Evolutionary conservation across 2,329 filamentous ascomycete genomes (phyloP), one percentile per base, ranked within the genome.

Genomic region (Fusarium annulatum): DNA sequence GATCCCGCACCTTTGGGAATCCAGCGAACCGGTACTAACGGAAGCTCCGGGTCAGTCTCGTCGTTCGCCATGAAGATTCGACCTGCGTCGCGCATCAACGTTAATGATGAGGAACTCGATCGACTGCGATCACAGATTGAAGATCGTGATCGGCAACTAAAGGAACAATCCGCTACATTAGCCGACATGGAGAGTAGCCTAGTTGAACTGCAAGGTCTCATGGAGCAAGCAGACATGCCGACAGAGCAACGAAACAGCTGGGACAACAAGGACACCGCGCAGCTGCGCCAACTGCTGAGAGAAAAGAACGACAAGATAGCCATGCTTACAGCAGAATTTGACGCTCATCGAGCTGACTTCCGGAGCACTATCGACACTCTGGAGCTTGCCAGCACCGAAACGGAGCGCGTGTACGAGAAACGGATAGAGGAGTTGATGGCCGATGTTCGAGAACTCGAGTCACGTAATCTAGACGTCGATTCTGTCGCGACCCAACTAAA

Each of bases 221-320:
- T 97, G 79, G 92, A 87, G 82, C 86, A 86, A 80, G 83, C 85
- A 69, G 85, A 87, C 65, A 80, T 83, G 75, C 79, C 76, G 33
- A 69, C 79, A 72, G 74, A 83, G 77, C 81, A 85, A 77, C 83
- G 85, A 70, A 83, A 82, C 73, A 88, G 85, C 76, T 75, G 88
- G 30, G 91, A 92, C 64, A 93, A 93, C 64, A 92, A 91, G 74
- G 95, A 97, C 80, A 88, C 91, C 5, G 81, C 88, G 9, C 93
- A 97, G 79, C 86, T 99, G 64, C 91, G 95, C 61, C 89, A 92
- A n/a, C 84, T 97, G 76, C 84, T 99, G 61, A 89, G 94, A 30
- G 96, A 99, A 83, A 98, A 97, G 88, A 98, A 98, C 78, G 96
- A 99, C 66, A 97, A 95, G 85, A 98, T 99, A 74, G 91, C 93